Evolutionary conservation across 169 alveolate genomes (phyloP), one percentile per base, ranked within the genome.

Genomic region (Fabrea salina): DNA sequence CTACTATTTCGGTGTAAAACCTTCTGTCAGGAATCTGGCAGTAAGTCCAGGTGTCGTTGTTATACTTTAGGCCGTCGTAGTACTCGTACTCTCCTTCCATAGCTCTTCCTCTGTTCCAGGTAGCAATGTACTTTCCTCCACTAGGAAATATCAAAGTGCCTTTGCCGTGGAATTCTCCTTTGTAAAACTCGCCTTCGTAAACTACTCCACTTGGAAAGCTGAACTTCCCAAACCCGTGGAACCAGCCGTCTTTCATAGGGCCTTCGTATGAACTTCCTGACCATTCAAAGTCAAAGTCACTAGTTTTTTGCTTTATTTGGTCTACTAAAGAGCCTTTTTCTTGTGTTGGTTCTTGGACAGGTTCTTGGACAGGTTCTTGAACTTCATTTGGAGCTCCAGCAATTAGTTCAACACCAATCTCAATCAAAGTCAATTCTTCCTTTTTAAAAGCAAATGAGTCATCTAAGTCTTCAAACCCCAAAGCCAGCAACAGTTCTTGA

Each of bases 51-150:
- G 58, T 44, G 58, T 82, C 74, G n/a, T 75, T 76, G 33, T 79
- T 58, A 61, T 82, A 91, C 49, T 84, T 84, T 4, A 91, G 87
- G n/a, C 89, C 90, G 70, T 91, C 95, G 40, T 77, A 79, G 75
- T 85, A 91, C 61, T 76, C 81, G 66, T 91, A 91, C 56, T 79
- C 79, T 3, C 92, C 96, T 82, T 84, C 95, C 44, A 85, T 77
- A 89, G 89, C 74, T 67, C 75, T 88, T 5, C 96, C 96, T 47
- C 90, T 75, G n/a, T 86, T 89, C 95, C 95, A 92, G n/a, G 86
- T 85, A 41, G 95, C 96, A n/a, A 82, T 82, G 74, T 88, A 92
- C 56, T 89, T 71, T 27, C 91, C 91, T 3, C 95, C 95, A 50
- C 89, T 91, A 13, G 96, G 96, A 68, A 87, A 92, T 19, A 92